phyloP scores from a whole-genome alignment of 768 basidiomycete species.

The Boletus eberwhitei region DNA sequence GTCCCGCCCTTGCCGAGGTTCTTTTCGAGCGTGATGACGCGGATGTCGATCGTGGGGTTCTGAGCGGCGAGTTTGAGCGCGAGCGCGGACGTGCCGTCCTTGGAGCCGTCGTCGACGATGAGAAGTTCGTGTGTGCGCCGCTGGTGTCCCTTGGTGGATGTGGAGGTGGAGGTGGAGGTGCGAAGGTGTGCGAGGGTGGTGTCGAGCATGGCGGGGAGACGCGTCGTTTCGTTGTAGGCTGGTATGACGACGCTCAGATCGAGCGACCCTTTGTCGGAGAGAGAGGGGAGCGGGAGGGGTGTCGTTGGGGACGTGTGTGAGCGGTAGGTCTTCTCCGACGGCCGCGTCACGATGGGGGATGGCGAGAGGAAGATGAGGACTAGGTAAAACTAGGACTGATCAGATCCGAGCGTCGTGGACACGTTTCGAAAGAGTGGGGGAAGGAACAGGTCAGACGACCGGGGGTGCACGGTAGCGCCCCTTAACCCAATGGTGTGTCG shows the following conservation, averaged over 20 bases:
- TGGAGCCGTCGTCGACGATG: slow-evolving; percentile 88
- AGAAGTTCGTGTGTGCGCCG: slow-evolving; percentile 64
- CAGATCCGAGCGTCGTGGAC: background rate
- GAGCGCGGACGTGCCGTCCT: slow-evolving; percentile 64
- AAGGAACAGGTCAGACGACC: slow-evolving; percentile 31
- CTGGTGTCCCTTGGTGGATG: background rate
- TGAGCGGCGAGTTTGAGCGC: slow-evolving; percentile 63
- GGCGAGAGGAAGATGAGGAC: slow-evolving; percentile 76
- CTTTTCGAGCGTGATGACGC: slow-evolving; percentile 70
- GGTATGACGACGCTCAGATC: slow-evolving; percentile 84
- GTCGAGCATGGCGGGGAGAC: slow-evolving; percentile 81
- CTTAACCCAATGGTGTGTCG: slow-evolving; percentile 55
- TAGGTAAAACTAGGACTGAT: slow-evolving; percentile 55
- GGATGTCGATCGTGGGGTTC: slow-evolving; percentile 59
- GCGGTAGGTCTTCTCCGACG: slow-evolving; percentile 70
- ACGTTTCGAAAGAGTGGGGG: too few species aligned
- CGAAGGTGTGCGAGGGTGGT: slow-evolving; percentile 67
- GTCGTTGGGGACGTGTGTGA: slow-evolving; percentile 50
- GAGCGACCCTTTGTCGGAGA: slow-evolving; percentile 55
- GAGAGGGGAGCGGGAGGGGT: slow-evolving; percentile 52
- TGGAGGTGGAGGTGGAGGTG: slow-evolving; percentile 13
- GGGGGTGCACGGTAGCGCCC: slow-evolving; percentile 29
- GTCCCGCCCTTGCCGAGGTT: slow-evolving; percentile 95
- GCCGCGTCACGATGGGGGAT: slow-evolving; percentile 52
- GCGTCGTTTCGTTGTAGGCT: slow-evolving; percentile 85